Base-by-base conservation (phyloP, 1,284 basidiomycete genomes). In the Sanghuangporus baumii region DNA sequence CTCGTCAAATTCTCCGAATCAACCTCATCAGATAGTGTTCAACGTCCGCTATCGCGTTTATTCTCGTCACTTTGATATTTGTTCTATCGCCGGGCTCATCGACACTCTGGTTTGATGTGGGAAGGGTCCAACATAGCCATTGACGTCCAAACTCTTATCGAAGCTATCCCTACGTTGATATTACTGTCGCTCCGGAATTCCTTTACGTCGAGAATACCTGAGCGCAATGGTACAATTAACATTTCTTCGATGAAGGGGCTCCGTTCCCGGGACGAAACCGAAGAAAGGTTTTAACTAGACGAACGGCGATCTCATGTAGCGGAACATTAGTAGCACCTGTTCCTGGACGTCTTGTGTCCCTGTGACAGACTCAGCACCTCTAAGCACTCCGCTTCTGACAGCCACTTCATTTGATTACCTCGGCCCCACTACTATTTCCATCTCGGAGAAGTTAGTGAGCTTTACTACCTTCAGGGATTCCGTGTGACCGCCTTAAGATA, bases 311-410 rank as follows among this genome's bases (percentile, higher is more conserved):
- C 57, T 59, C 57, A 59, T 20, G 48, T 18, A 14, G 9, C 48
- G 18, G 36, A 20, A 48, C 47, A 58, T 36, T 23, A 31, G 16
- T 48, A n/a, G n/a, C 20, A 46, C 20, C 37, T 20, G 57, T 59
- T 41, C 57, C 57, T 59, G 47, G 26, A 11, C 34, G 23, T 26
- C 36, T 14, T 34, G 43, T 48, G 57, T 59, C 48, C 57, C 57
- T 59, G 57, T 38, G 47, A 59, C 38, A 59, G 18, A 59, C 40
- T 20, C 57, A 59, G 43, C 18, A 16, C 34, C 52, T 54, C 34
- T 37, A 48, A 37, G 37, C 31, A 36, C 16, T 9, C 20, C 46
- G n/a, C 18, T 47, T 37, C 14, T 48, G n/a, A 40, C 34, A n/a
- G 38, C 46, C 12, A 23, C 11, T 59, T 36, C 34, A 26, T 59